phyloP scores from a whole-genome alignment of 768 basidiomycete genomes.

The Sutorius australiensis region DNA sequence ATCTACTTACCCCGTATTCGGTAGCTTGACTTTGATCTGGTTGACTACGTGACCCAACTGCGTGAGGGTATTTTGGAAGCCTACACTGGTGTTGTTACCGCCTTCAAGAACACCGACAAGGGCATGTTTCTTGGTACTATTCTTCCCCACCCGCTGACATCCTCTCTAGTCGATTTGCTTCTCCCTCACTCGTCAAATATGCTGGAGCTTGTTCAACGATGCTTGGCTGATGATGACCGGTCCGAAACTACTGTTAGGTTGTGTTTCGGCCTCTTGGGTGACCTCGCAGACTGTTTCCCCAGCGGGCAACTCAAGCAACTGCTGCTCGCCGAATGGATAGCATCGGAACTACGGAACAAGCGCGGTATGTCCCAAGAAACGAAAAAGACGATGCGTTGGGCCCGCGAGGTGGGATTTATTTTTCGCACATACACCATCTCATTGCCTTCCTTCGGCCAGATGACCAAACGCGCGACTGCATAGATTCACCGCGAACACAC shows the following conservation, averaged over 20 bases:
- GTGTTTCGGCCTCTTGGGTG: constrained; percentile 84
- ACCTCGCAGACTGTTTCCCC: constrained; percentile 86
- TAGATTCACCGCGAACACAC: constrained; percentile 36
- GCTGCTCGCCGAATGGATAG: constrained; percentile 78
- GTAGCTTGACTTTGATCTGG: constrained; percentile 80
- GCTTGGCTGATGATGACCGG: constrained; percentile 76
- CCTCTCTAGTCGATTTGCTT: constrained; percentile 33
- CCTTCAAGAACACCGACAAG: constrained; percentile 80
- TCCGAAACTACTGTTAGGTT: constrained; percentile 73
- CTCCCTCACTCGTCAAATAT: constrained; percentile 69
- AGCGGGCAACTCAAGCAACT: constrained; percentile 75
- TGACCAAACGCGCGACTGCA: constrained; percentile 77
- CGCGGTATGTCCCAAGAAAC: constrained; percentile 71
- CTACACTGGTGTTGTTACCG: constrained; percentile 91
- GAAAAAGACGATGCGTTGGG: constrained; percentile 91
- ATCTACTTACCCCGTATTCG: constrained; percentile 3
- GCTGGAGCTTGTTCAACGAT: constrained; percentile 76
- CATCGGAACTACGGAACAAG: constrained; percentile 66
- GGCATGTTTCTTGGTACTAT: constrained; percentile 36
- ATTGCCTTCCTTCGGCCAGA: constrained; percentile 38
- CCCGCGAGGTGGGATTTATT: constrained; percentile 67
- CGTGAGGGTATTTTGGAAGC: constrained; percentile 97
- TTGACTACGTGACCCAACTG: constrained; percentile 87
- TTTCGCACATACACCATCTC: neutral
- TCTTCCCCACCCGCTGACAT: neutral